Evolutionary conservation across 1,284 basidiomycete genomes (phyloP), one percentile per base, ranked within the genome.

Genomic region (Moniliophthora roreri): DNA sequence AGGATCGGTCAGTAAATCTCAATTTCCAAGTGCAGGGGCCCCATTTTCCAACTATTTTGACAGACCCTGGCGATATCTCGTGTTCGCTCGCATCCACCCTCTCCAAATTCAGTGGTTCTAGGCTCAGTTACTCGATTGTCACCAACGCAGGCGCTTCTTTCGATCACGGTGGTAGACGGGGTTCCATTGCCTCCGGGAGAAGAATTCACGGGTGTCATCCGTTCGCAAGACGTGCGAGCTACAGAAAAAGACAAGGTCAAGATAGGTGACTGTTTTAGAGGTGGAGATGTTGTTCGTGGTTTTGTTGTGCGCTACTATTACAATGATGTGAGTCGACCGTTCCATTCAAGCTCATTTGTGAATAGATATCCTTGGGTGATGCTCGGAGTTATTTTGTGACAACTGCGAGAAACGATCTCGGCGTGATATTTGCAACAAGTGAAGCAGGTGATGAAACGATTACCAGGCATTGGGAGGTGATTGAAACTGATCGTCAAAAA

Each of bases 241-340:
- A 95, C 93, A 1, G 94, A 97, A 66, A 92, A 93, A 63, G 93
- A 96, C 74, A 91, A 89, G 67, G 82, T 98, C 55, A 95, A 93
- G 70, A 91, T 98, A 60, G 86, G 85, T 32, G 93, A 97, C 61
- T 98, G 94, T 66, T 99, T 98, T 73, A 82, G 97, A 38, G 91
- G 95, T 0, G 95, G 97, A 3, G 96, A 99, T 71, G 91, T 98
- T 50, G 91, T 99, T 24, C 86, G 91, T 60, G 95, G 95, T 4
- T 74, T 89, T 38, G 95, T 98, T 62, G 95, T 97, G 68, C 70
- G 91, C 81, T 28, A 6, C 18, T 47, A 23, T 49, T 35, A 11
- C 48, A 13, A 18, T 13, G n/a, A 36, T 24, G 7, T 6, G 24
- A 47, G 23, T 24, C 15, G 34, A 36, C 36, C 32, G 26, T 40